These are phyloP conservation scores for Coemansia guatemalensis DNA, from an alignment of 192 early-diverging fungal genomes.

Conservation along the genomic window DNA sequence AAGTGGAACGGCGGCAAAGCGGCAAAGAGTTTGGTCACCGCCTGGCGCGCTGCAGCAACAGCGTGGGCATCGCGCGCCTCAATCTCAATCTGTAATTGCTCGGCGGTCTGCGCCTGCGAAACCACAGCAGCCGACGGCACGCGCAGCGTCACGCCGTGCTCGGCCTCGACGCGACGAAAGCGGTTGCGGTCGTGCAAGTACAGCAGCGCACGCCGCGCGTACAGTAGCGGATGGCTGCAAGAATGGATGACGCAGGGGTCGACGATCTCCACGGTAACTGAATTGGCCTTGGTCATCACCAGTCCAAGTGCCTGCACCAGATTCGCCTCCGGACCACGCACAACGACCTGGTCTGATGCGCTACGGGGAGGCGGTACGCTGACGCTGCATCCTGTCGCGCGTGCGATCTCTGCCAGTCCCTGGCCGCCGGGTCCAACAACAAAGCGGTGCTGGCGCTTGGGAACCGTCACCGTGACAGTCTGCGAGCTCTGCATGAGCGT, in stretches of 20 bases:
- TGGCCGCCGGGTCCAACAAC: slow-evolving; percentile 80
- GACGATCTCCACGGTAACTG: slow-evolving; percentile 68
- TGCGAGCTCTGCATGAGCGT: slow-evolving; percentile 67
- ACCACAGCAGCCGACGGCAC: slow-evolving; percentile 52
- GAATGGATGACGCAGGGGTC: slow-evolving; percentile 64
- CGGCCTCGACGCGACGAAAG: slow-evolving; percentile 78
- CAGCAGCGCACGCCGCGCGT: slow-evolving; percentile 66
- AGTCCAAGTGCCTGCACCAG: slow-evolving; percentile 72
- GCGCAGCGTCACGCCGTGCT: slow-evolving; percentile 60
- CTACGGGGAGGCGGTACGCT: slow-evolving; percentile 72
- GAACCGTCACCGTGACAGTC: slow-evolving; percentile 67
- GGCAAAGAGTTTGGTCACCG: slow-evolving; percentile 57
- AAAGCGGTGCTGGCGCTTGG: slow-evolving; percentile 93
- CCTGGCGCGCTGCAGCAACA: slow-evolving; percentile 63
- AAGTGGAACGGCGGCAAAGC: slow-evolving; percentile 62
- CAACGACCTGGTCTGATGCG: slow-evolving; percentile 69
- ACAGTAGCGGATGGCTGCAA: slow-evolving; percentile 50
- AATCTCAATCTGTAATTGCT: slow-evolving; percentile 67
- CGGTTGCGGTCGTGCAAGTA: slow-evolving; percentile 73
- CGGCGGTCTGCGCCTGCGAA: slow-evolving; percentile 36
- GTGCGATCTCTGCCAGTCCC: slow-evolving; percentile 78
- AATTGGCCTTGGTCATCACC: slow-evolving; percentile 81
- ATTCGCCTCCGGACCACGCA: slow-evolving; percentile 75
- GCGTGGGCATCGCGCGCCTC: slow-evolving; percentile 66
- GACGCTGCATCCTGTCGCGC: slow-evolving; percentile 85